Conservation (phyloP, 2,329 filamentous ascomycete genomes). For the Fusarium heterosporum region DNA sequence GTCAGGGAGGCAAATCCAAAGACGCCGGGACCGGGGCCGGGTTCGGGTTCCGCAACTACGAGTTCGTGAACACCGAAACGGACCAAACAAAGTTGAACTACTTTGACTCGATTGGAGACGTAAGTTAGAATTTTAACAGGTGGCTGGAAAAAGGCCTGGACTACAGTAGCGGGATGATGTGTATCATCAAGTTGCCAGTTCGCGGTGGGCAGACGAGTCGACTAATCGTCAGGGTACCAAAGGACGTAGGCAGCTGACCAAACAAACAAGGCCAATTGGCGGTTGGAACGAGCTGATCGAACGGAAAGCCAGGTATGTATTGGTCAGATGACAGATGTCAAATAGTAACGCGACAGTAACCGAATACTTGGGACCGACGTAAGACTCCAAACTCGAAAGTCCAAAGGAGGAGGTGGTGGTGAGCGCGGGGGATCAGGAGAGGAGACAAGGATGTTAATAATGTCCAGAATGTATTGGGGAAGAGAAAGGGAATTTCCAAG, state of each 20-base stretch:
- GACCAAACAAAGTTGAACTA: constrained; percentile 26
- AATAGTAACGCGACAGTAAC: constrained; percentile 41
- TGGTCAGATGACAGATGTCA: constrained; percentile 40
- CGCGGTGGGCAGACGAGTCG: constrained; percentile 39
- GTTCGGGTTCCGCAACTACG: constrained; percentile 36
- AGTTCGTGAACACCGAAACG: constrained; percentile 22
- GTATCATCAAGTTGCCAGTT: constrained; percentile 32
- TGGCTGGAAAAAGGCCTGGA: constrained; percentile 14
- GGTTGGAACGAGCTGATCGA: constrained; percentile 34
- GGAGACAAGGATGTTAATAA: constrained; percentile 9
- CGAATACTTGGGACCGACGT: constrained; percentile 37
- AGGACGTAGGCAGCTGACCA: constrained; percentile 42
- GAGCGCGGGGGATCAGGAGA: constrained; percentile 3
- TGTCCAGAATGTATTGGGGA: constrained; percentile 1
- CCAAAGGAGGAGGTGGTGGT: constrained; percentile 19
- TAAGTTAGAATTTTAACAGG: constrained; percentile 16
- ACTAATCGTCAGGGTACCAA: constrained; percentile 36
- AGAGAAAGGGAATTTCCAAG: constrained; percentile 24
- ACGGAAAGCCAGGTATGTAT: constrained; percentile 35
- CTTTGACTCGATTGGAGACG: constrained; percentile 14
- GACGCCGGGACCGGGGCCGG: constrained; percentile 32
- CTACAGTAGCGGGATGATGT: constrained; percentile 20
- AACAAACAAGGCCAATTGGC: constrained; percentile 33
- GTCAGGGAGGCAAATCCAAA: constrained; percentile 44
- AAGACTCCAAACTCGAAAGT: constrained; percentile 17